phyloP scores from a whole-genome alignment of 371 early-diverging fungal species.

The Mortierella polycephala region DNA sequence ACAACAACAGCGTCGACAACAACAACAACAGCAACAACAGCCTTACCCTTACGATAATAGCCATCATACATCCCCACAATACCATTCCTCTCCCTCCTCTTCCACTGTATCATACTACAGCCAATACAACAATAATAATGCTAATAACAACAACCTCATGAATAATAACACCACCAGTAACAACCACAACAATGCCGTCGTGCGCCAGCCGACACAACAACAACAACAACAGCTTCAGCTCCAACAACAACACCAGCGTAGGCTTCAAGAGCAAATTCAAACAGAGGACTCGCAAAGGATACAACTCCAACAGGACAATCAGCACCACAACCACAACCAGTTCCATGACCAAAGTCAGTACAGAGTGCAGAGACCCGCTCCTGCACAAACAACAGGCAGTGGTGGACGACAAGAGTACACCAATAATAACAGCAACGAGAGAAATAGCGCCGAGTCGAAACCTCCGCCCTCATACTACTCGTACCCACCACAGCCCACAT shows the following conservation, averaged over 20 bases:
- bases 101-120: neutral
- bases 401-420: neutral
- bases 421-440: neutral
- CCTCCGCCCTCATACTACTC: conserved; percentile 29
- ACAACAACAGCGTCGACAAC: neutral
- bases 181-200: neutral
- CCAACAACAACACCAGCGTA: conserved; percentile 23
- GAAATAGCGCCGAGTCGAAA: conserved; percentile 1
- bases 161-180: conserved; percentile 9
- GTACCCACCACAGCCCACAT: conserved; percentile 25
- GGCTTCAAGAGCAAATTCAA: conserved; percentile 24
- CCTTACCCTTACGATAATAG: neutral
- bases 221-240: conserved; percentile 15
- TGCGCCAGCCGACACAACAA: conserved; percentile 15
- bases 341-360: neutral
- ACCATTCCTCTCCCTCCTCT: neutral
- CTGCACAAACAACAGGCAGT: conserved; percentile 1
- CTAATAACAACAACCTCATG: conserved; percentile 5
- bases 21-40: conserved; percentile 6
- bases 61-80: neutral
- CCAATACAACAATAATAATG: neutral
- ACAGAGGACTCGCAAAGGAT: conserved; percentile 35
- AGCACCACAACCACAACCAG: conserved; percentile 1
- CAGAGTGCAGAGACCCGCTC: conserved; percentile 1
- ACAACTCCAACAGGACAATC: conserved; percentile 17